A percentile compares a stretch with the other conserved stretches of the same genome.
Conservation (phyloP, 1,284 basidiomycete genomes). For the Peniophora sp. region DNA sequence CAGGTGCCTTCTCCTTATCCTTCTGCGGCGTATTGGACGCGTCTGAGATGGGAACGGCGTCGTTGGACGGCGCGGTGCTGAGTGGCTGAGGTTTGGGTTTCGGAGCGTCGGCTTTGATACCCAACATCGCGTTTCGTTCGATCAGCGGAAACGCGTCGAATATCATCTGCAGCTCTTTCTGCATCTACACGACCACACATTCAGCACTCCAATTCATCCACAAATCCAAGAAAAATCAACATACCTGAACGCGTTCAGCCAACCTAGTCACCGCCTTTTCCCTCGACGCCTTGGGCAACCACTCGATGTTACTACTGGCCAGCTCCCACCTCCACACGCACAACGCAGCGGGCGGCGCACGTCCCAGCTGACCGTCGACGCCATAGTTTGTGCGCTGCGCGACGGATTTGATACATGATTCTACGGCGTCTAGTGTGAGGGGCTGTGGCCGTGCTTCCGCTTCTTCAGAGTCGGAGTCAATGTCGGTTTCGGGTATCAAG, state of each 20-base stretch:
- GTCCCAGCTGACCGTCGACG: slow-evolving; percentile 34
- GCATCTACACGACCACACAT: slow-evolving; percentile 56
- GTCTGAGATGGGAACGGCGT: slow-evolving; percentile 1
- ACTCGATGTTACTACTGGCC: slow-evolving; percentile 43
- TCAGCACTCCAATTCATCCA: no score
- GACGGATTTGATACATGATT: slow-evolving; percentile 51
- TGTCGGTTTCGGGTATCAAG: slow-evolving; percentile 49
- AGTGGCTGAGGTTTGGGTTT: slow-evolving; percentile 8
- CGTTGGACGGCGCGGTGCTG: slow-evolving; percentile 8
- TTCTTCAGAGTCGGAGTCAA: slow-evolving; percentile 49
- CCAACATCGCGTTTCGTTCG: slow-evolving; percentile 47
- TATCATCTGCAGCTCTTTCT: slow-evolving; percentile 40
- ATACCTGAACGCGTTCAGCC: slow-evolving; percentile 60
- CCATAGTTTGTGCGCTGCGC: slow-evolving; percentile 72
- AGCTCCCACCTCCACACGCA: slow-evolving; percentile 90
- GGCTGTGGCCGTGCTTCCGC: slow-evolving; percentile 11
- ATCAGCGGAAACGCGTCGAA: slow-evolving; percentile 50
- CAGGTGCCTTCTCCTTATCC: slow-evolving; percentile 8
- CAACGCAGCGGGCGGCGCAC: slow-evolving; percentile 47
- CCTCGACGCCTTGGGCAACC: slow-evolving; percentile 63
- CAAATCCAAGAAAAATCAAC: slow-evolving; percentile 15
- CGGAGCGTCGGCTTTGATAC: slow-evolving; percentile 14
- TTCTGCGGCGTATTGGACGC: slow-evolving; percentile 4
- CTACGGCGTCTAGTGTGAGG: slow-evolving; percentile 46
- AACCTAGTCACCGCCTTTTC: slow-evolving; percentile 61